These are phyloP conservation scores for Neonothopanus nambi DNA, from an alignment of 1,284 basidiomycete genomes.

Conservation along the genomic window DNA sequence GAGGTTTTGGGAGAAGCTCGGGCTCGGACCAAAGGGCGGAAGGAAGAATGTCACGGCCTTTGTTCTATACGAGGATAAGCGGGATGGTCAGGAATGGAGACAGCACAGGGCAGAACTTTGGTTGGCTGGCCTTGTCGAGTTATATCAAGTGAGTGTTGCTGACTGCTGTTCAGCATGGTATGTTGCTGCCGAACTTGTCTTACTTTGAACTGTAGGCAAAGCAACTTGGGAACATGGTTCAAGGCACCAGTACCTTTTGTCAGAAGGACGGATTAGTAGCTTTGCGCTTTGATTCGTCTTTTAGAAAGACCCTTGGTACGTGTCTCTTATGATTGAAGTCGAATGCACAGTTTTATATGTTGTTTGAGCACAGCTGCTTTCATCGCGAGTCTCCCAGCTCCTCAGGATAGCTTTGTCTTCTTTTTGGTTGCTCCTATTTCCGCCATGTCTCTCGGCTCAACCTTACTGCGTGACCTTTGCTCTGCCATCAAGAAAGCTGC, in stretches of 20 bases:
- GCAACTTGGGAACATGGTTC: constrained; percentile 56
- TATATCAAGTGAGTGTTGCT: constrained; percentile 55
- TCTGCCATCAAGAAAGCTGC: constrained; percentile 56
- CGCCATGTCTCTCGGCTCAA: constrained; percentile 58
- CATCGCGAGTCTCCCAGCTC: constrained; percentile 43
- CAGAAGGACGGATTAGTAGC: constrained; percentile 56
- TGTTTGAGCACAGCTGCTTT: constrained; percentile 44
- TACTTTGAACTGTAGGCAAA: constrained; percentile 44
- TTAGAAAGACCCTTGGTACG: constrained; percentile 65
- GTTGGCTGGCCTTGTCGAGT: constrained; percentile 51
- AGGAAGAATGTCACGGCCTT: constrained; percentile 68
- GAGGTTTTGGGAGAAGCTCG: constrained; percentile 82
- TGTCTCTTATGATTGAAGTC: background rate
- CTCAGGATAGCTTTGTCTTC: constrained; percentile 51
- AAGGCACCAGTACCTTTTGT: constrained; percentile 49
- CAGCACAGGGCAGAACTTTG: constrained; percentile 52
- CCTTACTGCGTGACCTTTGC: constrained; percentile 63
- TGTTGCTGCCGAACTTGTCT: constrained; percentile 11
- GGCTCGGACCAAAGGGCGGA: constrained; percentile 67
- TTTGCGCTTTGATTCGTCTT: constrained; percentile 58
- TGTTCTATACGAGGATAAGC: constrained; percentile 62
- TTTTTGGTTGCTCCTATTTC: constrained; percentile 66
- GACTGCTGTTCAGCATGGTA: background rate
- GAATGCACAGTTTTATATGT: background rate
- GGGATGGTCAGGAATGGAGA: constrained; percentile 38